Conservation (phyloP, 768 basidiomycete species). For the Pleurotus sapidus region DNA sequence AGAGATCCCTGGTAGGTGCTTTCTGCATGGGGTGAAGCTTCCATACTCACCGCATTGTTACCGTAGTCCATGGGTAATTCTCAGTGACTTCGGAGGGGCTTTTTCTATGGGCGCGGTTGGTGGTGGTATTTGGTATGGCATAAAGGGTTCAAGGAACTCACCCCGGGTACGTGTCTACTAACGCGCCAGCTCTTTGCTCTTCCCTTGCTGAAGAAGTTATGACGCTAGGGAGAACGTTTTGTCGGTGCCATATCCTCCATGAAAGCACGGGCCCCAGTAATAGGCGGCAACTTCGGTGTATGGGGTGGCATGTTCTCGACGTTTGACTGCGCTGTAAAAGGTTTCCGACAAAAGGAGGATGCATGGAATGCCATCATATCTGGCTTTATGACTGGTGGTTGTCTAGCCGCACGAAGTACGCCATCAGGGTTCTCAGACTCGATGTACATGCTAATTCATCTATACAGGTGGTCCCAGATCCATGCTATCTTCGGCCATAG, state of each 20-base stretch:
- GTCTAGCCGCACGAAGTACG: constrained; percentile 90
- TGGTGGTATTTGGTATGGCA: constrained; percentile 98
- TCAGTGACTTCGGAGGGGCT: constrained; percentile 97
- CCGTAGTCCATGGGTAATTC: constrained; percentile 92
- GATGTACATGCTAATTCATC: constrained; percentile 1
- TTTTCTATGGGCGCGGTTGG: constrained; percentile 98
- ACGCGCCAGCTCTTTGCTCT: not conserved
- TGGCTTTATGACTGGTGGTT: constrained; percentile 98
- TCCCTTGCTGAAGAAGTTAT: constrained; percentile 10
- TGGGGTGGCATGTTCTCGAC: constrained; percentile 99
- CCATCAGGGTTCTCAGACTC: constrained; percentile 19
- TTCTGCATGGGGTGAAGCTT: not conserved
- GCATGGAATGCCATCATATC: constrained; percentile 99
- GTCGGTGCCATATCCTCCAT: constrained; percentile 93
- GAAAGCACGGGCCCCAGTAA: constrained; percentile 97
- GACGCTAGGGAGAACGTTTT: constrained; percentile 81
- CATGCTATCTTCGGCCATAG: constrained; percentile 89
- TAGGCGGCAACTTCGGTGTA: constrained; percentile 94
- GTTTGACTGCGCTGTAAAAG: constrained; percentile 98
- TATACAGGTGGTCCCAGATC: constrained; percentile 84
- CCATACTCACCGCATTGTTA: not conserved
- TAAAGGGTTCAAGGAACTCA: constrained; percentile 96
- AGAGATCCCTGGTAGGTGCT: constrained; percentile 80
- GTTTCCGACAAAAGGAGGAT: constrained; percentile 95
- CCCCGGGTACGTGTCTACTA: constrained; percentile 65